phyloP scores from a whole-genome alignment of 148 eudicot genomes.

The Rhododendron williamsianum region DNA sequence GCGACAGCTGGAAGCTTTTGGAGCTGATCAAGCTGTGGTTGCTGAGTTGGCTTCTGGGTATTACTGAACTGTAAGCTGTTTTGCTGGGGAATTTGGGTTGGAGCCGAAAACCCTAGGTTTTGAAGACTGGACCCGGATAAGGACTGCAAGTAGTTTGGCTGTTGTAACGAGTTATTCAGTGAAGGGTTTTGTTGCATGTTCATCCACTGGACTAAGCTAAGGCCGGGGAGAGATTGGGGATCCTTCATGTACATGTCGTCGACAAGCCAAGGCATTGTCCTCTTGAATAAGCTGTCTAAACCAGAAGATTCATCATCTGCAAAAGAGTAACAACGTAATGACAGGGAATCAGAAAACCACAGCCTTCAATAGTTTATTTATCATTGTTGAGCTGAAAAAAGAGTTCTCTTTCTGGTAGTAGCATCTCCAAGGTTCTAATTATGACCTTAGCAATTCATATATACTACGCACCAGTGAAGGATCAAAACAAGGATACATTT shows the following conservation, averaged over 20 bases:
- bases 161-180: slow-evolving; percentile 50
- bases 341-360: background rate
- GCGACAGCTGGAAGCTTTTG: slow-evolving; percentile 51
- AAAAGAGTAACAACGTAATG: background rate
- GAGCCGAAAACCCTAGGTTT: slow-evolving; percentile 42
- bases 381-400: slow-evolving; percentile 8
- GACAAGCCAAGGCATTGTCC: slow-evolving; percentile 95
- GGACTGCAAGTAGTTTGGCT: slow-evolving; percentile 43
- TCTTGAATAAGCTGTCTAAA: slow-evolving; percentile 56
- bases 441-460: background rate
- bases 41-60: slow-evolving; percentile 46
- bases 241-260: slow-evolving; percentile 65
- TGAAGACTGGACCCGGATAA: slow-evolving; percentile 52
- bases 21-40: slow-evolving; percentile 60
- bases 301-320: slow-evolving; percentile 73
- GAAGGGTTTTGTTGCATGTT: slow-evolving; percentile 81
- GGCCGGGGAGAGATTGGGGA: slow-evolving; percentile 55
- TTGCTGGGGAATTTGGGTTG: slow-evolving; percentile 58
- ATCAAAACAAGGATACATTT: slow-evolving; percentile 5
- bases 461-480: background rate
- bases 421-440: slow-evolving; percentile 13
- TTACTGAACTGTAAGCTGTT: slow-evolving; percentile 46
- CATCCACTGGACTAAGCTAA: slow-evolving; percentile 91
- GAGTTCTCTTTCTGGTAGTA: slow-evolving; percentile 4
- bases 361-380: background rate